phyloP scores from a whole-genome alignment of 352 stramenopile species.

The Pythium folliculosum region DNA sequence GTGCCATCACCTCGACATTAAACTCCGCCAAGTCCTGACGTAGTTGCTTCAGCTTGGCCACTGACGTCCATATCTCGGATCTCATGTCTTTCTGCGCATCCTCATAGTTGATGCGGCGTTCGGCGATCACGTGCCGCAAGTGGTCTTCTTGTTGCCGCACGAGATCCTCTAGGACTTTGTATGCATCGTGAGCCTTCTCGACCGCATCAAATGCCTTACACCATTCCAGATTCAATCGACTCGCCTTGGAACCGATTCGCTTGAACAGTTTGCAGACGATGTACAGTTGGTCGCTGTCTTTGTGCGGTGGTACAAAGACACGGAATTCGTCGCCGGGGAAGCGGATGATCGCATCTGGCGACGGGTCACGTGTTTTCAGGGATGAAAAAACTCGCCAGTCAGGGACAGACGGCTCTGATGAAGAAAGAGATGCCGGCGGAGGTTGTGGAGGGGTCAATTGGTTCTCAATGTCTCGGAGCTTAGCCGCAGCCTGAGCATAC shows the following conservation, averaged over 20 bases:
- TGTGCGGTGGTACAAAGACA: conserved; percentile 33
- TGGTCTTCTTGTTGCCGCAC: conserved; percentile 41
- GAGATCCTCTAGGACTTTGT: conserved; percentile 36
- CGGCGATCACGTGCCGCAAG: conserved; percentile 39
- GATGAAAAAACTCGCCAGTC: conserved; percentile 46
- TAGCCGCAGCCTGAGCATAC: conserved; percentile 25
- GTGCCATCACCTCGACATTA: conserved; percentile 27
- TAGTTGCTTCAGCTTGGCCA: conserved; percentile 56
- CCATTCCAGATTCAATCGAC: conserved; percentile 29
- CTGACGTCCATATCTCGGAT: conserved; percentile 26
- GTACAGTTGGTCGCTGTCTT: conserved; percentile 28
- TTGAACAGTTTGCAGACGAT: conserved; percentile 62
- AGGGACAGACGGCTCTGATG: conserved; percentile 7
- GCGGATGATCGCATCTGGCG: conserved; percentile 42
- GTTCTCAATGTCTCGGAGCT: conserved; percentile 28
- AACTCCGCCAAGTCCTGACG: conserved; percentile 43
- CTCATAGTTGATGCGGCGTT: conserved; percentile 24
- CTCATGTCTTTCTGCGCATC: conserved; percentile 24
- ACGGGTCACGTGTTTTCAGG: conserved; percentile 37
- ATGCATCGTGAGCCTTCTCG: conserved; percentile 33
- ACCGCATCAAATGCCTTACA: conserved; percentile 18
- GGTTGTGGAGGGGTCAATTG: conserved; percentile 4
- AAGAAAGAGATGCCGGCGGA: not conserved
- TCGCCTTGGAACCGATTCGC: conserved; percentile 38
- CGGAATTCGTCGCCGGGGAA: conserved; percentile 53